Percentiles rank a stretch among this genome's conserved stretches.
These are phyloP conservation scores for Laburnicola sp. DNA, from an alignment of 2,329 filamentous ascomycete genomes.

Conservation along the genomic window DNA sequence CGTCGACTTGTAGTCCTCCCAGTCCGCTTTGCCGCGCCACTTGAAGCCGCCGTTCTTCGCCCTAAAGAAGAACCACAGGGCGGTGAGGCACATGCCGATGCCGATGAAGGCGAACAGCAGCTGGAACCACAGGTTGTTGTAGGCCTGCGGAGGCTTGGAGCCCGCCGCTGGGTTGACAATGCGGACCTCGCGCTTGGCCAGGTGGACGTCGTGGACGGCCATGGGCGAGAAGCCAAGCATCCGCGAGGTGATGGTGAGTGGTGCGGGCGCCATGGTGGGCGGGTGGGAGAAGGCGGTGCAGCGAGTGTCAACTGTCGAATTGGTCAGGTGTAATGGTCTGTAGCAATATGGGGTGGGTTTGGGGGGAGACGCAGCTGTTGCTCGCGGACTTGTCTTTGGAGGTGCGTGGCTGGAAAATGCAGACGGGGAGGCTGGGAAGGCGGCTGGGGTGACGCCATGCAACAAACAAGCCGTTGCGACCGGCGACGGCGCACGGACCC, in stretches of 20 bases:
- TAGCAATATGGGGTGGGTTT: constrained; percentile 10
- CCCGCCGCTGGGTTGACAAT: constrained; percentile 38
- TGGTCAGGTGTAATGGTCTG: constrained; percentile 8
- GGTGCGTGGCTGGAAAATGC: not conserved
- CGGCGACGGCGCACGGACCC: not conserved
- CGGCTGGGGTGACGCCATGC: constrained; percentile 3
- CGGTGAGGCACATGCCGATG: constrained; percentile 70
- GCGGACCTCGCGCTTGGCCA: constrained; percentile 30
- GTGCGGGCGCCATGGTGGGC: constrained; percentile 37
- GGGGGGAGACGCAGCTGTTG: constrained; percentile 11
- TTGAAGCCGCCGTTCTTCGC: constrained; percentile 93
- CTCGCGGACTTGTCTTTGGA: constrained; percentile 4
- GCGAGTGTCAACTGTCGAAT: constrained; percentile 8
- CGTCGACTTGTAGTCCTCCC: constrained; percentile 98
- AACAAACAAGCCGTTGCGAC: constrained; percentile 3
- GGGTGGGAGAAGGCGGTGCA: constrained; percentile 7
- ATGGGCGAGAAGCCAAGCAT: constrained; percentile 33
- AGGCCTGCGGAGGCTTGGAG: constrained; percentile 38
- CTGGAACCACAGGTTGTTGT: constrained; percentile 68
- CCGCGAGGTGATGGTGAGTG: constrained; percentile 28
- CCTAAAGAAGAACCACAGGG: constrained; percentile 97
- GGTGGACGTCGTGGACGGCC: constrained; percentile 32
- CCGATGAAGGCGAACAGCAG: constrained; percentile 84
- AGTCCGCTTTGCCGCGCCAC: constrained; percentile 79
- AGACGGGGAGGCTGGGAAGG: constrained; percentile 5